Base-by-base conservation (phyloP, 2,329 filamentous ascomycete genomes). In the Aureobasidium lini region DNA sequence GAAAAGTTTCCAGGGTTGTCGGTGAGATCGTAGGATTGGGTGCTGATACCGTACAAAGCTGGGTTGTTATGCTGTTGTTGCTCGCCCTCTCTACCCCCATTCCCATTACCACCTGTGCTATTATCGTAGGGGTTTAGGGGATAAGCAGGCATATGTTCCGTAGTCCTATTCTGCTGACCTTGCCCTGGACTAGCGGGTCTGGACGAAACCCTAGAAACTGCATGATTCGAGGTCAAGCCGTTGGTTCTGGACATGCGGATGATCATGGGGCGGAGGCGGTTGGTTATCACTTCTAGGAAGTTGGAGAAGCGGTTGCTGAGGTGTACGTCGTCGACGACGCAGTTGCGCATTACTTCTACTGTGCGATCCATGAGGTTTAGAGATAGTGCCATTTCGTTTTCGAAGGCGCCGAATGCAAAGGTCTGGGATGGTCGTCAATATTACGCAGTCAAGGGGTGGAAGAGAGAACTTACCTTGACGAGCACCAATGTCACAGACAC, bases 401-500 rank as follows among this genome's bases (percentile, higher is more conserved):
- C 87, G 1, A 87, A 86, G 1, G 89, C 89, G 16, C 89, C 89
- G 1, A 94, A 79, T 0, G 89, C 88, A 71, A 94, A 93, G 0
- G 89, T 93, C 75, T 88, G 31, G n/a, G 8, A n/a, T 36, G 1
- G 18, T 15, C 6, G 2, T 42, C n/a, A 44, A 8, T 15, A 43
- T 53, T 15, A 28, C 31, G 0, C 42, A 8, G 3, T 23, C 18
- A n/a, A 15, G 28, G 34, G 32, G 1, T 10, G 49, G 9, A 44
- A 44, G 16, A 16, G 6, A 36, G 32, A 10, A 60, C 69, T 53
- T 71, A 79, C 78, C 71, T 87, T 94, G 52, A 94, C 81, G 16
- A 94, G 73, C 68, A 94, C 92, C 83, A 93, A 92, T 63, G 88
- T 88, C 4, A 89, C 89, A 60, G 86, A 89, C 64, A 93, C 90